phyloP scores from a whole-genome alignment of 805 yeast genomes.

The Myxozyma neotropica region DNA sequence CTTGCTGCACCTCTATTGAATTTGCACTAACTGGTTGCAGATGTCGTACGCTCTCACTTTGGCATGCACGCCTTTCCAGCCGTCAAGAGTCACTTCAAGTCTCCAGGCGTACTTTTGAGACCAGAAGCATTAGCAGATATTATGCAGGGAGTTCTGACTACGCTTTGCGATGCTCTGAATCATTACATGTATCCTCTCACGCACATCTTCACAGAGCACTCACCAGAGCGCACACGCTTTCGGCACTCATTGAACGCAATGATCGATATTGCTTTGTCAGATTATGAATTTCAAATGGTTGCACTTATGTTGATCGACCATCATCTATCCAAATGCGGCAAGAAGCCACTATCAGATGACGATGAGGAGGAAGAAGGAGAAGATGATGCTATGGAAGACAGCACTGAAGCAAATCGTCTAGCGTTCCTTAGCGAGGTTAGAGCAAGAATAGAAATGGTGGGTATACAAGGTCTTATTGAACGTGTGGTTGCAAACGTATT shows the following conservation, averaged over 20 bases:
- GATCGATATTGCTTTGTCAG: constrained; percentile 23
- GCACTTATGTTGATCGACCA: constrained; percentile 17
- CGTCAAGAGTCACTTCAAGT: constrained; percentile 1
- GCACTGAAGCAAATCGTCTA: neutral
- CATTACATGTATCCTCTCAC: constrained; percentile 27
- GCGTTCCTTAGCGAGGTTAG: constrained; percentile 2
- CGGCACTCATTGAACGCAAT: constrained; percentile 23
- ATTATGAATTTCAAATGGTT: constrained; percentile 19
- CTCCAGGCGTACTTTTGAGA: neutral
- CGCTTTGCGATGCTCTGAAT: constrained; percentile 22
- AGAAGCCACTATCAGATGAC: neutral
- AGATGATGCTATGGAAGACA: neutral
- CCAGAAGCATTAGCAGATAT: neutral
- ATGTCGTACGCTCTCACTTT: constrained; percentile 28
- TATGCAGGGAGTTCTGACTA: constrained; percentile 7
- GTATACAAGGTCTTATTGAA: constrained; percentile 13
- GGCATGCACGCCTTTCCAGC: constrained; percentile 27
- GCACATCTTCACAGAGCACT: constrained; percentile 1
- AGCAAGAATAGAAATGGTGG: constrained; percentile 1
- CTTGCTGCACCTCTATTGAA: neutral
- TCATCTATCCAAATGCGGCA: constrained; percentile 8
- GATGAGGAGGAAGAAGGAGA: neutral
- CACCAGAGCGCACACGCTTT: constrained; percentile 13
- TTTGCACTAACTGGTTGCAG: constrained; percentile 4
- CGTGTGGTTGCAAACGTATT: constrained; percentile 24